Percentiles rank a stretch among this genome's conserved stretches.
Conservation (phyloP, 352 stramenopile species). For the Pythium phragmiticola region DNA sequence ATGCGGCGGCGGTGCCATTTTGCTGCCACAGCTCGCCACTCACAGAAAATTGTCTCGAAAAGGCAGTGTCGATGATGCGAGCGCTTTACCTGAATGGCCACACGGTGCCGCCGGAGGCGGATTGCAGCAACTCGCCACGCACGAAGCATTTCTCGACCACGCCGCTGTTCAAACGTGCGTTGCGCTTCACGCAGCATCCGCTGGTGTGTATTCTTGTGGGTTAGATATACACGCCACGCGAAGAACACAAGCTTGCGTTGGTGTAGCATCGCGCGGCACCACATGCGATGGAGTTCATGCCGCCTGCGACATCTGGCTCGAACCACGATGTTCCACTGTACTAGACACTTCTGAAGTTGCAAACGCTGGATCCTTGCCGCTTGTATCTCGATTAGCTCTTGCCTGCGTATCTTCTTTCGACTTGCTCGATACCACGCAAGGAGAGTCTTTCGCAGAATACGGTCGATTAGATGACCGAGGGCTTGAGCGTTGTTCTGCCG, state of each 20-base stretch:
- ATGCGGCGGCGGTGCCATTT: not conserved
- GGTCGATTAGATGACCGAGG: conserved; percentile 32
- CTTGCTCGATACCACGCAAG: conserved; percentile 32
- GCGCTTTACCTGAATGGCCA: not conserved
- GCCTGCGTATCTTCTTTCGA: conserved; percentile 1
- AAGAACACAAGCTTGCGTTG: conserved; percentile 1
- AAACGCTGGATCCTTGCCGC: not conserved
- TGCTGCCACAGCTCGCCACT: not conserved
- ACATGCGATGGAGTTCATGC: not conserved
- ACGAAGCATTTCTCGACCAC: not conserved
- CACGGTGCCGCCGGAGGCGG: not conserved
- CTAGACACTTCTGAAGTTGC: not conserved
- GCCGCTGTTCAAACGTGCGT: not conserved
- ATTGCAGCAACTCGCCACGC: conserved; percentile 4
- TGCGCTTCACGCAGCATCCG: not conserved
- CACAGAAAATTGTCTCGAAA: not conserved
- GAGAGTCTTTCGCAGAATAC: conserved; percentile 24
- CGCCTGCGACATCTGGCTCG: not conserved
- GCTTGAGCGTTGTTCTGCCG: conserved; percentile 22
- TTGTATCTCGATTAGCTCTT: not conserved
- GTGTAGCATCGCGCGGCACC: not conserved
- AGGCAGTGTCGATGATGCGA: not conserved
- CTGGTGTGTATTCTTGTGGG: not conserved
- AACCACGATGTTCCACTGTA: not conserved
- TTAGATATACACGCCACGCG: not conserved